phyloP scores from a whole-genome alignment of 805 yeast species.

The Cyberlindnera petersonii region DNA sequence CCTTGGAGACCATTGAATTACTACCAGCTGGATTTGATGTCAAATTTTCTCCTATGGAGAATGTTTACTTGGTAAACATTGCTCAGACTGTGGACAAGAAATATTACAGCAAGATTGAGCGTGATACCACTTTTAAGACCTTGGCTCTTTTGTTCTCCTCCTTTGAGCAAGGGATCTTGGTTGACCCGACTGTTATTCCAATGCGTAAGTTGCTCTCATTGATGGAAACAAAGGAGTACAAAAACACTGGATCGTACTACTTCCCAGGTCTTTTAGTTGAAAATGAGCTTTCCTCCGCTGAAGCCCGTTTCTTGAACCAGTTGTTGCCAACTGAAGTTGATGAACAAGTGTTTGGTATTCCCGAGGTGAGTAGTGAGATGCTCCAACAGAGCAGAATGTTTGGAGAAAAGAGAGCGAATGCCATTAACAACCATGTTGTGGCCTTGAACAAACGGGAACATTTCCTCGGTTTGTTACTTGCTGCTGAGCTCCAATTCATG shows the following conservation, averaged over 20 bases:
- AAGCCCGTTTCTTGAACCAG: constrained; percentile 5
- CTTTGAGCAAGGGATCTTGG: constrained; percentile 45
- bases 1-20: constrained; percentile 3
- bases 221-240: constrained; percentile 33
- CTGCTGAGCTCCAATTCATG: constrained; percentile 20
- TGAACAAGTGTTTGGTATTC: constrained; percentile 13
- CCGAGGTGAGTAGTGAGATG: constrained; percentile 1
- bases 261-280: constrained; percentile 36
- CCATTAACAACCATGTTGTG: constrained; percentile 12
- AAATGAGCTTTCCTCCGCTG: constrained; percentile 1
- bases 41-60: constrained; percentile 23
- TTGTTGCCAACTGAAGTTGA: constrained; percentile 19
- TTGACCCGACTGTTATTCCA: constrained; percentile 54
- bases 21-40: constrained; percentile 11
- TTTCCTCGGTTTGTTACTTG: constrained; percentile 22
- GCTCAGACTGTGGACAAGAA: constrained; percentile 9
- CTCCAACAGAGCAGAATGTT: constrained; percentile 18
- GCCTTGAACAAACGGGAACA: constrained; percentile 20
- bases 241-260: constrained; percentile 36
- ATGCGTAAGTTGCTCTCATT: constrained; percentile 34
- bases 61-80: constrained; percentile 30
- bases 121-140: constrained; percentile 39
- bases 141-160: constrained; percentile 51
- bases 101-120: constrained; percentile 24
- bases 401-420: constrained; percentile 28